Percentiles rank a stretch among this genome's conserved stretches.
phyloP scores from a whole-genome alignment of 495 filamentous ascomycete genomes.

The Parathielavia hyrcaniae region DNA sequence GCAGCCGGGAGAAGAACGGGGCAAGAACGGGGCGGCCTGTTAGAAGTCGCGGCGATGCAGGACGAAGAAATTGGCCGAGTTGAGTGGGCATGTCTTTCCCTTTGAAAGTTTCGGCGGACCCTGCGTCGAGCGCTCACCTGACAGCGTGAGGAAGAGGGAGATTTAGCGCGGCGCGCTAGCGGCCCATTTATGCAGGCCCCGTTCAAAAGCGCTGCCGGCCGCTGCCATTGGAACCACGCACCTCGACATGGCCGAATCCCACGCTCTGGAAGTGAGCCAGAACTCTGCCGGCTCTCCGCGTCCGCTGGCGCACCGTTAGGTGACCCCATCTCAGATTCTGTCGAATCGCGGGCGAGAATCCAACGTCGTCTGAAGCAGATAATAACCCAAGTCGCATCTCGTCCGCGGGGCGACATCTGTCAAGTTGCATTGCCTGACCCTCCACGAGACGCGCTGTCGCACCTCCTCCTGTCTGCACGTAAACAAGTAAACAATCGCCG shows the following conservation, averaged over 20 bases:
- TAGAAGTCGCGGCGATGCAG: constrained; percentile 13
- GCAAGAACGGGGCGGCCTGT: constrained; percentile 33
- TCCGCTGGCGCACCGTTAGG: constrained; percentile 23
- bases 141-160: constrained; percentile 27
- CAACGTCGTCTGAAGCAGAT: constrained; percentile 24
- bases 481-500: constrained; percentile 28
- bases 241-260: constrained; percentile 16
- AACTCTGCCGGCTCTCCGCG: constrained; percentile 15
- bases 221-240: constrained; percentile 32
- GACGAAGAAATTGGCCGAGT: constrained; percentile 21
- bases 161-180: constrained; percentile 24
- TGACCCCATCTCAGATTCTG: constrained; percentile 20
- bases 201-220: not conserved
- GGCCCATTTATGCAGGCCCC: not conserved
- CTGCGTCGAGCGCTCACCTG: constrained; percentile 28
- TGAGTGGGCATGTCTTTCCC: constrained; percentile 19
- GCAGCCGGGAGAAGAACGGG: constrained; percentile 22
- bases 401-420: constrained; percentile 1
- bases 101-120: constrained; percentile 18
- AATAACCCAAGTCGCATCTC: constrained; percentile 28
- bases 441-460: constrained; percentile 11
- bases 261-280: constrained; percentile 17
- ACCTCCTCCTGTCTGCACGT: constrained; percentile 14
- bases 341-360: constrained; percentile 31
- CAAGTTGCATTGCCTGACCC: constrained; percentile 9